Base-by-base conservation (phyloP, 768 basidiomycete genomes). In the Termitomyces sp. region DNA sequence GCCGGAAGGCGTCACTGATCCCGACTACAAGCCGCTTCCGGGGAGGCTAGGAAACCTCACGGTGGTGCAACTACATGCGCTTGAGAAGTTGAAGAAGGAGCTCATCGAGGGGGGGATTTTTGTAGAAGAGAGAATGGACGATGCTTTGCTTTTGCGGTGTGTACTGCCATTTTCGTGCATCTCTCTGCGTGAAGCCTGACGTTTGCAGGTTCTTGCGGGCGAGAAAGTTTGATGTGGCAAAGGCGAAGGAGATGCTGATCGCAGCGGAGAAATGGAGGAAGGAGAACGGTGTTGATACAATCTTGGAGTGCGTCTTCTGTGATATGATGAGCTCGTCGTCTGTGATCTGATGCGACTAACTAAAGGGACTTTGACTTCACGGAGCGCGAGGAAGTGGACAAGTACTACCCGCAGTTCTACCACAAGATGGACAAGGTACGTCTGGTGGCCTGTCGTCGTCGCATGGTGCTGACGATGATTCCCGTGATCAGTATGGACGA, bases 331-430 rank as follows among this genome's bases (percentile, higher is more conserved):
- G 8, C 18, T 16, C 27, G 14, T 27, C 27, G 26, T 33, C 0
- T 26, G 8, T 34, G 2, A 44, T 48, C 55, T 59, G 36, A 61
- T 57, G 24, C 47, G 30, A 50, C 18, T 13, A 8, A 32, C 13
- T 18, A 2, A 1, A 93, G 93, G 65, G 86, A 83, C 69, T 98
- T 96, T 69, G 84, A 89, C 52, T 98, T 96, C 73, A 82, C 82
- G 55, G 95, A 97, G 73, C 87, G 87, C 68, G 74, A 72, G 44
- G 79, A 85, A 66, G 94, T 98, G 4, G 84, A 93, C 80, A 89
- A 92, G 75, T 93, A 89, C 65, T 98, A 98, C 68, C 95, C 95
- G 1, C 94, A 96, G 67, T 97, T 83, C 74, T 97, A 98, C 72
- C 96, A 98, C 79, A 95, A 93, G 77, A 89, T 79, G 65, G 96